Base-by-base conservation (phyloP, 2,329 filamentous ascomycete species). In the Xylariales sp. region DNA sequence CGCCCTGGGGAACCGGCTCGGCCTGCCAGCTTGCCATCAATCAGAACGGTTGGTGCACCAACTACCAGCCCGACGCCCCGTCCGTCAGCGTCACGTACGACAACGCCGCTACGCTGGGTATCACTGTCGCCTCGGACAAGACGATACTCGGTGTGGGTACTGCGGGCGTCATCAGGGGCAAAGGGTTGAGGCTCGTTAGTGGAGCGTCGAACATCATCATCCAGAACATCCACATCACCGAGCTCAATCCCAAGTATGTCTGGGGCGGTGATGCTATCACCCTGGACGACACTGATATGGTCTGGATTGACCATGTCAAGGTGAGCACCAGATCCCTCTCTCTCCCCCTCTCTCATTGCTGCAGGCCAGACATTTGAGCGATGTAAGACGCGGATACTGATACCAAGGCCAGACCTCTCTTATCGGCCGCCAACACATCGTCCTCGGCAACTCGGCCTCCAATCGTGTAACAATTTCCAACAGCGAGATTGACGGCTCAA, bases 191-290 rank as follows among this genome's bases (percentile, higher is more conserved):
- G 24, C 64, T 75, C 15, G 60, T 65, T 43, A n/a, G n/a, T 64
- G 14, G 68, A 58, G 54, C 78, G 80, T 57, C 24, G 8, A 27
- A 27, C 24, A 61, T 83, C 55, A 81, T 82, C 54, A 73, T 81
- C 56, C 77, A 78, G 65, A 79, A 76, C 59, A 61, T 78, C 42
- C 67, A 71, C 40, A 68, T 78, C 53, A 76, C 73, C 38, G 62
- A 74, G 39, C 60, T 80, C 36, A 79, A 80, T 64, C 68, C 74
- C 12, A 53, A 73, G 55, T 75, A 77, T 51, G 73, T 80, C 51
- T 80, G 76, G 76, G 76, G 76, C 41, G 76, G 75, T 40, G 76
- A 79, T 54, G 76, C 70, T 28, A 75, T 80, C 54, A 75, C 72
- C 29, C 56, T 46, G 35, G 44, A 43, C 40, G 36, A 24, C 27